phyloP scores from a whole-genome alignment of 139 green algal genomes.

The Tetradesmus lagerheimii region DNA sequence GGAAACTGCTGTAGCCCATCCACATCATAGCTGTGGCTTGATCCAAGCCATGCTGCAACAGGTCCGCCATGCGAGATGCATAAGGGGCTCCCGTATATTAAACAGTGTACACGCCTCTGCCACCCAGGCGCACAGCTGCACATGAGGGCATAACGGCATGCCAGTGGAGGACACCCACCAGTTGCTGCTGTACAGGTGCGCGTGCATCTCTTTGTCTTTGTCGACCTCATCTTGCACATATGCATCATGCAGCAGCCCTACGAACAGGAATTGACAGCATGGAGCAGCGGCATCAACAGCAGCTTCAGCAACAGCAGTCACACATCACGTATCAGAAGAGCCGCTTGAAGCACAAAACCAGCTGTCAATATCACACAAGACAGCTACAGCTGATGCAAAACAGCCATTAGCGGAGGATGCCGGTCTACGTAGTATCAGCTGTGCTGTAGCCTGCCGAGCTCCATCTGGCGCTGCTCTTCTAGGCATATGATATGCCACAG shows the following conservation, averaged over 20 bases:
- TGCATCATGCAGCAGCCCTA: slow-evolving; percentile 26
- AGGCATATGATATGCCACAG: no score
- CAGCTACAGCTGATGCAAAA: neutral
- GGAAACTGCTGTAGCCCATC: neutral
- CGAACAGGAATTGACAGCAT: neutral
- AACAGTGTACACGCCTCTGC: no score
- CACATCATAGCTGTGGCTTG: neutral
- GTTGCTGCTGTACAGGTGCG: slow-evolving; percentile 33
- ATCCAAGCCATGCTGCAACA: no score
- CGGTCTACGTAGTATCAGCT: no score
- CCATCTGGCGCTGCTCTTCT: no score
- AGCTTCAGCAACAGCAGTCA: neutral
- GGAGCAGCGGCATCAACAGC: neutral
- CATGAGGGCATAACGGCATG: neutral
- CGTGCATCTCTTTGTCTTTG: slow-evolving; percentile 10
- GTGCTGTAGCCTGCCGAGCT: no score
- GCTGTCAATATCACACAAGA: neutral
- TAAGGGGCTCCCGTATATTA: no score
- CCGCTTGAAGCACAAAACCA: no score
- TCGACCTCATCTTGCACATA: slow-evolving; percentile 10
- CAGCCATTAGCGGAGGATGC: no score
- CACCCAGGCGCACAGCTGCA: no score
- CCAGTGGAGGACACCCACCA: slow-evolving; percentile 3
- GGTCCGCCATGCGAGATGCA: no score
- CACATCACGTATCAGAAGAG: no score